Percentiles rank a stretch among this genome's conserved stretches.
Evolutionary conservation across 352 stramenopile genomes (phyloP).

Genomic region (Phytophthora pluvialis): DNA sequence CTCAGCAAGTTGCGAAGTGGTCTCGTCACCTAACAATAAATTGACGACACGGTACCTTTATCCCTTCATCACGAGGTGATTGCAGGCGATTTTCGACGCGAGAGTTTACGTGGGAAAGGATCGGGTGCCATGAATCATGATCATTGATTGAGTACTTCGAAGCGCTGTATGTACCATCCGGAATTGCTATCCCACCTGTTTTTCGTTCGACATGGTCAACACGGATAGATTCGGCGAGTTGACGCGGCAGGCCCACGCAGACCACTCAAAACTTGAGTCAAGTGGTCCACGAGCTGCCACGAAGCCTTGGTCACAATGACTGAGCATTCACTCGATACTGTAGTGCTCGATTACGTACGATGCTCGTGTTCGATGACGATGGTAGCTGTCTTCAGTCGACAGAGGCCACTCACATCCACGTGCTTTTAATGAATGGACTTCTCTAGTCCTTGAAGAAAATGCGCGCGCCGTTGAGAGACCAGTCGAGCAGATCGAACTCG

Average conservation of each 20-base stretch:
- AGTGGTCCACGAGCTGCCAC: too few species aligned
- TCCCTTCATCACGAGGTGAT: neutral
- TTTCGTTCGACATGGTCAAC: slow-evolving; percentile 4
- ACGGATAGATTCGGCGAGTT: slow-evolving; percentile 1
- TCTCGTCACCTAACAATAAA: slow-evolving; percentile 4
- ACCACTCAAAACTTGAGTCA: too few species aligned
- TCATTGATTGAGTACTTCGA: too few species aligned
- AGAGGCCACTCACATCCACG: slow-evolving; percentile 5
- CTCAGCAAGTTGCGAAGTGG: neutral
- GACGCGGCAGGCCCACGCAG: neutral
- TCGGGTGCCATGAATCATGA: neutral
- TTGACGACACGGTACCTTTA: neutral
- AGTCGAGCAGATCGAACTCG: slow-evolving; percentile 92
- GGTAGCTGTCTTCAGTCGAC: slow-evolving; percentile 23
- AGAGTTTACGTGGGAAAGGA: slow-evolving; percentile 9
- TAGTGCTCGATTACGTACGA: neutral
- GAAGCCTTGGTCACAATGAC: neutral
- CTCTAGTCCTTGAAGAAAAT: slow-evolving; percentile 93
- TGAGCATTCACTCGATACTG: neutral
- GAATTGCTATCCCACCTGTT: too few species aligned
- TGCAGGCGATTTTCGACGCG: slow-evolving; percentile 1
- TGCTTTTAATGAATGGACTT: neutral
- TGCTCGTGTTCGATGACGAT: slow-evolving; percentile 2
- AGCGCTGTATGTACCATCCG: too few species aligned
- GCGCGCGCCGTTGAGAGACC: slow-evolving; percentile 89